phyloP scores from a whole-genome alignment of 2,329 filamentous ascomycete species.

The Elsinoe batatas region DNA sequence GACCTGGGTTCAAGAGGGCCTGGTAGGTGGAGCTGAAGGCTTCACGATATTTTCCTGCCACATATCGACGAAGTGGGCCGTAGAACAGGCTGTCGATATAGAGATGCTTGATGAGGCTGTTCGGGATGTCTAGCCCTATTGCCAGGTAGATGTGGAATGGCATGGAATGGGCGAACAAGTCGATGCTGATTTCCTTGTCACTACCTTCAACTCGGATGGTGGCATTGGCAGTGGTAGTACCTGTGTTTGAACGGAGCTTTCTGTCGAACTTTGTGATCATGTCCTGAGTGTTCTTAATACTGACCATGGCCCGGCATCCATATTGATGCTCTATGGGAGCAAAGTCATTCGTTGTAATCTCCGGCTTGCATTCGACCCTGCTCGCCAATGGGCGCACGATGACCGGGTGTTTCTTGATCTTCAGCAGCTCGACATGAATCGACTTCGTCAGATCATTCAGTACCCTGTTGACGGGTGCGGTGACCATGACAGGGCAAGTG shows the following conservation, averaged over 20 bases:
- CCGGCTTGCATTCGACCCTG: neutral
- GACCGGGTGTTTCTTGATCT: neutral
- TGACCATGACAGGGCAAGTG: neutral
- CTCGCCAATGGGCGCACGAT: neutral
- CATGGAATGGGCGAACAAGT: neutral
- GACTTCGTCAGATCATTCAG: neutral
- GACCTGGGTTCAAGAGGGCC: too few relatives aligned
- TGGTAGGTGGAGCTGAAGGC: too few relatives aligned
- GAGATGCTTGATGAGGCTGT: neutral
- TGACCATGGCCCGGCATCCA: too few relatives aligned
- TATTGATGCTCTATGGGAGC: neutral
- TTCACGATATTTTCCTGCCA: too few relatives aligned
- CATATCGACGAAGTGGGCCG: neutral
- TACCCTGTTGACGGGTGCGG: slow-evolving; percentile 2
- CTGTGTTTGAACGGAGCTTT: neutral
- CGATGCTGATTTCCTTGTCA: neutral
- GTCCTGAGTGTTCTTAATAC: too few relatives aligned
- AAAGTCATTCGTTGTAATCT: neutral
- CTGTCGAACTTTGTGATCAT: too few relatives aligned
- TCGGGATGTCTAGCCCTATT: neutral
- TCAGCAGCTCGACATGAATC: neutral
- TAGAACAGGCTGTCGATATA: neutral
- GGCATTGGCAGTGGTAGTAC: neutral
- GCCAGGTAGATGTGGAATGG: neutral
- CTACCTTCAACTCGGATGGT: neutral